Evolutionary conservation across 768 basidiomycete genomes (phyloP).

Genomic region (Austroboletus eburneus): DNA sequence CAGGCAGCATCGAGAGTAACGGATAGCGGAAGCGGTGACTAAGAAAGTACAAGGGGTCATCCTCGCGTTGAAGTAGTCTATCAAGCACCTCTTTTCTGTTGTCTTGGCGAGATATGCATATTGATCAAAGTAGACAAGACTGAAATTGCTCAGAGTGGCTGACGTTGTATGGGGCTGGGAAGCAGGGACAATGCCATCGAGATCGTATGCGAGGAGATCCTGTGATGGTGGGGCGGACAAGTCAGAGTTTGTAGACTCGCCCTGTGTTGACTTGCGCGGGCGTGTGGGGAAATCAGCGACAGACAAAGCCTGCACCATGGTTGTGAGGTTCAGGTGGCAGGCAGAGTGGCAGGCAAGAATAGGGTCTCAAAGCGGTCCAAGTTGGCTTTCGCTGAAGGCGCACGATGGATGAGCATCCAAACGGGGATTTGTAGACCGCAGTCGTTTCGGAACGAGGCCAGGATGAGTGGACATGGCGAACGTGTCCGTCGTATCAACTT

Average conservation of each 20-base stretch:
- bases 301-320: not conserved
- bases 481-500: not conserved
- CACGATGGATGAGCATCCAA: no score
- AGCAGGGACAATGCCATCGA: not conserved
- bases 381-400: conserved; percentile 25
- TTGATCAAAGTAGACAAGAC: conserved; percentile 54
- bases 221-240: conserved; percentile 53
- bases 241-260: conserved; percentile 44
- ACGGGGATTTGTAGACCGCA: not conserved
- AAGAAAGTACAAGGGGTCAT: conserved; percentile 66
- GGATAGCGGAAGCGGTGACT: not conserved
- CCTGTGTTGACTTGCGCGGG: conserved; percentile 12
- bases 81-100: conserved; percentile 51
- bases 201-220: conserved; percentile 36
- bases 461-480: not conserved
- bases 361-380: conserved; percentile 39
- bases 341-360: conserved; percentile 39
- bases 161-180: not conserved
- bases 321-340: conserved; percentile 19
- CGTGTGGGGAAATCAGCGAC: not conserved
- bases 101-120: conserved; percentile 56
- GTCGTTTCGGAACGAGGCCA: not conserved
- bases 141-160: conserved; percentile 16
- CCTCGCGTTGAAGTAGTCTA: conserved; percentile 61
- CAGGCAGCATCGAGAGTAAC: conserved; percentile 3